phyloP scores from a whole-genome alignment of 352 stramenopile genomes.

The Phytophthora tubulina region DNA sequence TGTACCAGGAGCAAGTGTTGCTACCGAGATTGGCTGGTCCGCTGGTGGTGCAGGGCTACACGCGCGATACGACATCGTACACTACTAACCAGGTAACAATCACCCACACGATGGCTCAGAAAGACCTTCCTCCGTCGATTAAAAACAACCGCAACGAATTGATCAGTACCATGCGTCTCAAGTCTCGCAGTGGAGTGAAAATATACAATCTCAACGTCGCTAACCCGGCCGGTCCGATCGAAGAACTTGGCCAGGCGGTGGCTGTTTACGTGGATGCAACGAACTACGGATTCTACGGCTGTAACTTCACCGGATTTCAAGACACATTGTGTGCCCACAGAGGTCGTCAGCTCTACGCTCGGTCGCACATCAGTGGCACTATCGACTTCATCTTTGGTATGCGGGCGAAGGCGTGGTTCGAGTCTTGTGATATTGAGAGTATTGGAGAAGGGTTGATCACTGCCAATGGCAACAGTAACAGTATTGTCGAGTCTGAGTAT shows the following conservation, averaged over 20 bases:
- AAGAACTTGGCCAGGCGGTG: slow-evolving; percentile 10
- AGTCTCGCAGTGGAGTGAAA: slow-evolving; percentile 14
- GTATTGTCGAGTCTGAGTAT: slow-evolving; percentile 1
- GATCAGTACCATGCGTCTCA: slow-evolving; percentile 13
- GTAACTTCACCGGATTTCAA: slow-evolving; percentile 26
- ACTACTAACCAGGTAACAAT: slow-evolving; percentile 21
- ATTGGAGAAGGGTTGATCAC: slow-evolving; percentile 20
- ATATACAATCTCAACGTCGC: slow-evolving; percentile 36
- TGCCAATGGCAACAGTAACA: slow-evolving; percentile 19
- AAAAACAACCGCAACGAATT: slow-evolving; percentile 7
- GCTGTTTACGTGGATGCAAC: slow-evolving; percentile 5
- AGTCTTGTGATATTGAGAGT: slow-evolving; percentile 26
- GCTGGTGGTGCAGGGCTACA: slow-evolving; percentile 32
- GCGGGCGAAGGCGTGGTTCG: slow-evolving; percentile 22
- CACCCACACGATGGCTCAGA: slow-evolving; percentile 18
- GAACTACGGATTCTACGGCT: slow-evolving; percentile 28
- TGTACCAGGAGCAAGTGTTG: slow-evolving; percentile 29
- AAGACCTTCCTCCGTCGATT: slow-evolving; percentile 8
- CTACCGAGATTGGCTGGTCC: slow-evolving; percentile 7
- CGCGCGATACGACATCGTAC: slow-evolving; percentile 30
- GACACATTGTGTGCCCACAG: slow-evolving; percentile 30
- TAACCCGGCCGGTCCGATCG: slow-evolving; percentile 14
- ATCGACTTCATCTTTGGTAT: slow-evolving; percentile 32
- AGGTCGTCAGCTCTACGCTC: slow-evolving; percentile 13
- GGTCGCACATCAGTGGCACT: slow-evolving; percentile 18